Base-by-base conservation (phyloP, 805 yeast genomes). In the Soucietia sequanensis region DNA sequence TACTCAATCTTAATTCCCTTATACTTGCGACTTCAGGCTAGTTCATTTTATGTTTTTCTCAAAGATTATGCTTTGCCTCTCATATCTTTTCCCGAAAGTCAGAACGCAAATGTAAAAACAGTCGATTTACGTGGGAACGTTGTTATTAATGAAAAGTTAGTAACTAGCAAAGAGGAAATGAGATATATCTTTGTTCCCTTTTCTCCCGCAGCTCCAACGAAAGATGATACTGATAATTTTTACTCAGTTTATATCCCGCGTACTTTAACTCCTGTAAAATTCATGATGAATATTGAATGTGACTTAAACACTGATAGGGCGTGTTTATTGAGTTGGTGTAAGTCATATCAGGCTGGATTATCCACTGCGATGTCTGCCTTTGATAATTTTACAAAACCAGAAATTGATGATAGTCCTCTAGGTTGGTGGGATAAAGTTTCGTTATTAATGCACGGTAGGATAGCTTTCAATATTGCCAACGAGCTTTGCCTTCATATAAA, bases 401-500 rank as follows among this genome's bases (percentile, higher is more conserved):
- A 54, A 17, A 57, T 67, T 15, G 74, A 68, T 37, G 70, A 67
- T 36, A 61, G 69, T 47, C 73, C 73, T 1, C 35, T 68, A 5
- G 74, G 74, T 1, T 66, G 70, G 70, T 68, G 74, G 74, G 74
- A 68, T 42, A 81, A 81, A 44, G 50, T 79, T 26, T 67, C 84
- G 2, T 60, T 76, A 15, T 47, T 75, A 6, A 47, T 75, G 14
- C 87, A 80, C 42, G 84, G 84, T 4, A 63, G 56, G 30, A 60
- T 77, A 43, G 58, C 48, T 3, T 75, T 79, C 43, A 54, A 68
- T 15, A 68, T 81, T 41, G 52, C 62, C 2, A 63, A 69, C 32
- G 81, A 80, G 33, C 56, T 81, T n/a, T 72, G 78, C 44, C 61
- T 81, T 19, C 81, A 80, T 47, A 78, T 81, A 36, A 81, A 81